A percentile compares a stretch with the other conserved stretches of the same genome.
Conservation (phyloP, 257 asterid genomes). For the Pogostemon cablin region DNA sequence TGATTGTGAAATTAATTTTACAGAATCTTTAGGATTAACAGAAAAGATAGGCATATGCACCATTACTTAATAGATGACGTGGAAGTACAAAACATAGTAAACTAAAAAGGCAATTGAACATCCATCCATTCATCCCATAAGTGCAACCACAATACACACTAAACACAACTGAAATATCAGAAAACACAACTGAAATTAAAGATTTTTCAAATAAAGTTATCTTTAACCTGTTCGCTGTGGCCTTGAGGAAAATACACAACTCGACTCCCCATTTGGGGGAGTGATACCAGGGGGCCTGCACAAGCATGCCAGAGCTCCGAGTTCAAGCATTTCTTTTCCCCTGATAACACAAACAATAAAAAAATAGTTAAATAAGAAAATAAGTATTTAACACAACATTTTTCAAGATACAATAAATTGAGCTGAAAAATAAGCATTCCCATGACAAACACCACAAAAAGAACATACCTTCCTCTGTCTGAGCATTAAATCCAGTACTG, state of each 20-base stretch:
- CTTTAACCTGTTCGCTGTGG: slow-evolving; percentile 83
- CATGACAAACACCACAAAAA: not conserved
- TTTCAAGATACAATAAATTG: slow-evolving; percentile 1
- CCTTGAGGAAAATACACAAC: slow-evolving; percentile 95
- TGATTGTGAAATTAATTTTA: not conserved
- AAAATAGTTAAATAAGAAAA: not conserved
- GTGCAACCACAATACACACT: not conserved
- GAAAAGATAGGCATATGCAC: slow-evolving; percentile 1
- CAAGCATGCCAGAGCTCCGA: slow-evolving; percentile 99
- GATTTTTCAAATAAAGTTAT: slow-evolving; percentile 5
- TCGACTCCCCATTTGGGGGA: slow-evolving; percentile 85
- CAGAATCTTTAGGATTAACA: too few species aligned
- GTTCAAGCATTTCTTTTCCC: slow-evolving; percentile 90
- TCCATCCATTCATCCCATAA: slow-evolving; percentile 14
- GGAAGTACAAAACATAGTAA: not conserved
- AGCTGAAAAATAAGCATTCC: slow-evolving; percentile 17
- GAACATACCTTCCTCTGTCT: slow-evolving; percentile 67
- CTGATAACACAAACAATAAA: slow-evolving; percentile 39
- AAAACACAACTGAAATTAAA: not conserved
- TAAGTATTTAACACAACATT: not conserved
- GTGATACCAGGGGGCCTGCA: slow-evolving; percentile 93
- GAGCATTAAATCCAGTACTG: slow-evolving; percentile 63
- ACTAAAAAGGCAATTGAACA: not conserved
- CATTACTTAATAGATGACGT: not conserved
- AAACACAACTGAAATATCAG: not conserved